Percentiles rank a stretch among this genome's conserved stretches.
Evolutionary conservation across 495 filamentous ascomycete species (phyloP).

Genomic region (Xylaria flabelliformis): DNA sequence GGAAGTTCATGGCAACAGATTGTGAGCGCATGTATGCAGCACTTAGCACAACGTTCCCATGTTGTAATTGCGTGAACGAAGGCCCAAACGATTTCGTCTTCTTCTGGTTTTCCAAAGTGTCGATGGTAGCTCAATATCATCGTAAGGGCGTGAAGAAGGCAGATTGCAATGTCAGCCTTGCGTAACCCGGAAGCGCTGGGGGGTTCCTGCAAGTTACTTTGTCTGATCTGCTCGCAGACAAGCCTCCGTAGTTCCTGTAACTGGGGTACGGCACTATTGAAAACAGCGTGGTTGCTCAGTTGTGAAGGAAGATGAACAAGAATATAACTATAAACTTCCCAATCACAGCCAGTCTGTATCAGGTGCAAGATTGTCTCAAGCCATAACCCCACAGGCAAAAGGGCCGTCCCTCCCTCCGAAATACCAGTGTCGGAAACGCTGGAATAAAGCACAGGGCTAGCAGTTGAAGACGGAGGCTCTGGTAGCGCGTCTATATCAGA

Average conservation of each 20-base stretch:
- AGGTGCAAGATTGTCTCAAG: slow-evolving; percentile 75
- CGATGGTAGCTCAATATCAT: slow-evolving; percentile 88
- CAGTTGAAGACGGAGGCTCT: slow-evolving; percentile 47
- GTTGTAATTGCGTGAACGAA: slow-evolving; percentile 83
- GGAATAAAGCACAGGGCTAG: slow-evolving; percentile 52
- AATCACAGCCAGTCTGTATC: slow-evolving; percentile 79
- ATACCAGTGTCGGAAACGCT: slow-evolving; percentile 32
- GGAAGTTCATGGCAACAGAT: slow-evolving; percentile 95
- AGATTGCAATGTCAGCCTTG: slow-evolving; percentile 86
- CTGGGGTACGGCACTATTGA: slow-evolving; percentile 71
- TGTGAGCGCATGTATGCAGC: slow-evolving; percentile 91
- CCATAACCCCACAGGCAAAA: slow-evolving; percentile 75
- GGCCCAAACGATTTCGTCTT: slow-evolving; percentile 84
- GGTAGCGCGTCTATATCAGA: slow-evolving; percentile 61
- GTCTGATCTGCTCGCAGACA: slow-evolving; percentile 81
- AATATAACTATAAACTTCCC: slow-evolving; percentile 93
- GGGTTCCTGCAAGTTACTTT: slow-evolving; percentile 74
- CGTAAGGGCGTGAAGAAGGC: slow-evolving; percentile 81
- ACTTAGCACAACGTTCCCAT: slow-evolving; percentile 84
- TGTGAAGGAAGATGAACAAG: slow-evolving; percentile 87
- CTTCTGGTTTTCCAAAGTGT: slow-evolving; percentile 80
- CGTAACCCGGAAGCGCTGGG: slow-evolving; percentile 76
- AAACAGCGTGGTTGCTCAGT: slow-evolving; percentile 87
- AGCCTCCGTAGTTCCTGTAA: slow-evolving; percentile 77
- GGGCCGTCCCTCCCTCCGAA: slow-evolving; percentile 34